Evolutionary conservation across 192 early-diverging fungal genomes (phyloP).

Genomic region (Gonapodya sp.): DNA sequence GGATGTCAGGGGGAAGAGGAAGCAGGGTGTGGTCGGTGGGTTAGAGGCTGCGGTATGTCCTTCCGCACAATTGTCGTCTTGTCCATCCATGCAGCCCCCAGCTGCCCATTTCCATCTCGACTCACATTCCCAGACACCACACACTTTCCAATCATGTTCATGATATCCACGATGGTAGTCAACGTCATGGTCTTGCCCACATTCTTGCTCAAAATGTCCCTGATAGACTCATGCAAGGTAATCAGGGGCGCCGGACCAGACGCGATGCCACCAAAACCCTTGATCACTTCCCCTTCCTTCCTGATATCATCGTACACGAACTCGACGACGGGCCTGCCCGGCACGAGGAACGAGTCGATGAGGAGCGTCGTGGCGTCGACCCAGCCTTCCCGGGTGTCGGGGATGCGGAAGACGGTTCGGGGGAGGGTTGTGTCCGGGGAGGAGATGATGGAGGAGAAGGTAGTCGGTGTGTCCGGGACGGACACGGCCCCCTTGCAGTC

Average conservation of each 20-base stretch:
- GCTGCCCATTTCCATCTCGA: not conserved
- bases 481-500: constrained; percentile 30
- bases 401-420: constrained; percentile 15
- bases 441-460: not conserved
- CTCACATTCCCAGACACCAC: constrained; percentile 36
- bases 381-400: constrained; percentile 39
- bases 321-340: not conserved
- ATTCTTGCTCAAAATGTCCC: constrained; percentile 15
- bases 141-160: constrained; percentile 41
- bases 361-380: constrained; percentile 27
- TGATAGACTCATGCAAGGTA: constrained; percentile 24
- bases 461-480: not conserved
- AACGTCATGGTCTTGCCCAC: constrained; percentile 21
- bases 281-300: constrained; percentile 23
- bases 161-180: constrained; percentile 33
- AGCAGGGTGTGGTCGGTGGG: no score
- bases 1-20: no score
- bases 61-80: no score
- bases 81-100: no score
- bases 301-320: constrained; percentile 30
- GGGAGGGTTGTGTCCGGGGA: not conserved
- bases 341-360: constrained; percentile 31
- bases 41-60: no score
- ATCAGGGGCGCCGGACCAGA: constrained; percentile 29
- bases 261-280: constrained; percentile 34